These are phyloP conservation scores for Bryoglossum gracile DNA, from an alignment of 495 filamentous ascomycete genomes.

Conservation along the genomic window DNA sequence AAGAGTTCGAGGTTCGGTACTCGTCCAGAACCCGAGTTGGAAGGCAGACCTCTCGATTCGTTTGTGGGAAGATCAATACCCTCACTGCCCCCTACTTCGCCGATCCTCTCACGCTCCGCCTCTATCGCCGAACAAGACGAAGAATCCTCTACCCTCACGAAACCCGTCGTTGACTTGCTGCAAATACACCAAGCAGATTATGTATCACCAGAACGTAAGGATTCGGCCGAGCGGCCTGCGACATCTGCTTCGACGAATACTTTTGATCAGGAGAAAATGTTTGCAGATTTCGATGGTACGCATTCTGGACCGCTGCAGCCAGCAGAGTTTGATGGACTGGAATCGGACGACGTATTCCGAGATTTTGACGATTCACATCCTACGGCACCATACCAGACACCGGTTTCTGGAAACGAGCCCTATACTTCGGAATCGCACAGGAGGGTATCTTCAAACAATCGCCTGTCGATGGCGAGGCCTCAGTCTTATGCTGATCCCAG, in stretches of 20 bases:
- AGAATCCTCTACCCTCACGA: slow-evolving; percentile 20
- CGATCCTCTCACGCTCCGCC: slow-evolving; percentile 16
- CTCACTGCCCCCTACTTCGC: slow-evolving; percentile 21
- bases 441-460: slow-evolving; percentile 11
- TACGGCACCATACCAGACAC: too few species aligned
- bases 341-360: too few species aligned
- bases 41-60: slow-evolving; percentile 36
- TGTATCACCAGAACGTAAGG: slow-evolving; percentile 21
- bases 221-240: slow-evolving; percentile 22
- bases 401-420: background rate
- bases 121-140: slow-evolving; percentile 23
- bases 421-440: background rate
- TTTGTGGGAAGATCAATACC: slow-evolving; percentile 21
- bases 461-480: slow-evolving; percentile 38
- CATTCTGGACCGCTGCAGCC: slow-evolving; percentile 41
- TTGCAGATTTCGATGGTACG: slow-evolving; percentile 90
- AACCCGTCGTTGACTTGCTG: slow-evolving; percentile 2
- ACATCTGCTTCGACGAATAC: slow-evolving; percentile 57
- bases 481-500: slow-evolving; percentile 56
- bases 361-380: too few species aligned
- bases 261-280: slow-evolving; percentile 62
- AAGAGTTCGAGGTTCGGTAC: slow-evolving; percentile 44
- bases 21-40: slow-evolving; percentile 43
- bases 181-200: slow-evolving; percentile 2
- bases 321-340: background rate